Evolutionary conservation across 441 rosid species (phyloP), one percentile per base, ranked within the genome.

Genomic region (Melastoma candidum): DNA sequence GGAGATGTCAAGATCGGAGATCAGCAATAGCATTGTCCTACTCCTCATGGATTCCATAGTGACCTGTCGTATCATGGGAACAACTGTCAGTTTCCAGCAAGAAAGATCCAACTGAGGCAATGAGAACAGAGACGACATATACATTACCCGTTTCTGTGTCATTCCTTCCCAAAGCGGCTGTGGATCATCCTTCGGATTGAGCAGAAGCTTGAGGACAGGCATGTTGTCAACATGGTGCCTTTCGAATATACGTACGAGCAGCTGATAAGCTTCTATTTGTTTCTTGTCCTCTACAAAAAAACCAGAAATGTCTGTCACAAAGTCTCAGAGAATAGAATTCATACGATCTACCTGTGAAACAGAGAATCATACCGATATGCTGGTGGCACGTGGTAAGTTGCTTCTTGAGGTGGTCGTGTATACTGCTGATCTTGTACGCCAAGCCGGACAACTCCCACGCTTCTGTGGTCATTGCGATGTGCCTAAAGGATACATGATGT

Each of bases 21-120:
- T 68, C 2, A 77, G 71, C 7, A 77, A 63, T 12, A 77, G 36
- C 50, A 73, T 78, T 0, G 63, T 66, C 65, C 63, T 77, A 25
- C 47, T 54, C 17, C 68, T 66, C 24, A 68, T 32, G 43, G 39
- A 59, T 11, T 62, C 66, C 0, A 54, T 24, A 51, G 54, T 11
- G 53, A 56, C 65, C 70, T 66, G 49, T 48, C 41, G 8, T 32
- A 32, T 53, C 36, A 44, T 26, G 9, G 12, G 14, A 25, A 32
- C 41, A 32, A 32, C 41, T 32, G 8, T 32, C 41, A 32, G 22
- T 17, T 17, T 17, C 22, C 22, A 17, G 22, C 22, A 17, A 17
- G 22, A 32, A 6, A 32, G 41, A 3, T 32, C 41, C 8, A 8
- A 32, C 41, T 32, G 41, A 32, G 41, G 8, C 8, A 8, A 32